A percentile compares a stretch with the other conserved stretches of the same genome.
Conservation (phyloP, 1,139 yeast species). For the Pneumocystis jirovecii region DNA sequence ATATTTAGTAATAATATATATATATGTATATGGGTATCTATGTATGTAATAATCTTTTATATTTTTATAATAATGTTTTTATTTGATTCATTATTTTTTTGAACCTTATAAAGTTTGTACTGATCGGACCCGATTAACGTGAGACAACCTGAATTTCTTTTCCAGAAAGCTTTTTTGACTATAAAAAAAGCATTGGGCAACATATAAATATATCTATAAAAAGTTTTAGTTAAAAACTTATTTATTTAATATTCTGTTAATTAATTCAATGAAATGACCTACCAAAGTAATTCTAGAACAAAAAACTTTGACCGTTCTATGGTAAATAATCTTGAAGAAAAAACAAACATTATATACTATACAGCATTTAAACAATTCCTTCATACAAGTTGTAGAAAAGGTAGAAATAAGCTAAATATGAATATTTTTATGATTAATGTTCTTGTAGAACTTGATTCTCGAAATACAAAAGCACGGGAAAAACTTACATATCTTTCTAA, state of each 20-base stretch:
- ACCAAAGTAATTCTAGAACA: background rate
- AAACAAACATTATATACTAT: background rate
- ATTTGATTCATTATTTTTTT: too few relatives aligned
- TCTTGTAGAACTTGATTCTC: background rate
- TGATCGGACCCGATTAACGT: background rate
- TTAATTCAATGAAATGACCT: background rate
- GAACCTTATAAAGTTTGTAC: background rate
- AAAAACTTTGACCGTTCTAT: background rate
- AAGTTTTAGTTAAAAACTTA: background rate
- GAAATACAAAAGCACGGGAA: conserved; percentile 51
- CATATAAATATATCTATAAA: background rate
- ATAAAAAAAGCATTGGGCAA: background rate
- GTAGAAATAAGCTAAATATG: background rate
- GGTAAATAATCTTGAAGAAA: background rate
- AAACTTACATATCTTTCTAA: conserved; percentile 63
- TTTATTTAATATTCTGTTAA: too few relatives aligned
- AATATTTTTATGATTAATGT: background rate
- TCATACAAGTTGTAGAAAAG: background rate
- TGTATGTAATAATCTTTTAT: background rate
- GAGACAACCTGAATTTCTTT: background rate
- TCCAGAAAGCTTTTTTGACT: background rate
- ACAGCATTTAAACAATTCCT: conserved; percentile 1
- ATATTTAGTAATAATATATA: background rate
- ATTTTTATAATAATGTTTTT: background rate
- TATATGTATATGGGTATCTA: background rate